Conservation (phyloP, 2,329 filamentous ascomycete species). For the Gyromitra esculenta region DNA sequence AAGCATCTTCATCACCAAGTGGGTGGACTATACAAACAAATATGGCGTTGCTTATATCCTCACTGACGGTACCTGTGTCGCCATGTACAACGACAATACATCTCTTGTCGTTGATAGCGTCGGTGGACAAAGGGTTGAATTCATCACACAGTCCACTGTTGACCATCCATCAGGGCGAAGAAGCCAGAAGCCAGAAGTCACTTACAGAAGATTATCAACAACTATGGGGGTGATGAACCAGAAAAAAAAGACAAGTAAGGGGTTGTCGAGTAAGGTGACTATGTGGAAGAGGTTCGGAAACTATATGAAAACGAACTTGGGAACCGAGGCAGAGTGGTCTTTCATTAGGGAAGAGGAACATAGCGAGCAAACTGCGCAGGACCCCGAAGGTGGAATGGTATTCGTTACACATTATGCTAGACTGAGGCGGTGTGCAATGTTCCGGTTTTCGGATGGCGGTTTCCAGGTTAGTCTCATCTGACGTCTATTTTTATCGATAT, state of each 20-base stretch:
- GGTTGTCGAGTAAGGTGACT: slow-evolving; percentile 54
- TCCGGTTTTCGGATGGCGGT: slow-evolving; percentile 76
- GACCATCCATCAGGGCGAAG: slow-evolving; percentile 33
- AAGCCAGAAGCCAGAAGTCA: slow-evolving; percentile 40
- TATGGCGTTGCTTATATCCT: slow-evolving; percentile 86
- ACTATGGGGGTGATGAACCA: slow-evolving; percentile 54
- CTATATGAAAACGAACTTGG: slow-evolving; percentile 68
- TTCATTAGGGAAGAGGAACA: slow-evolving; percentile 34
- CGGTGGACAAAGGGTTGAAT: slow-evolving; percentile 50
- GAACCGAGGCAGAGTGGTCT: slow-evolving; percentile 52
- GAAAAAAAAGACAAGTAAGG: slow-evolving; percentile 55
- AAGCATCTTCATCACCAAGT: slow-evolving; percentile 66
- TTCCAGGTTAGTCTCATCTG: slow-evolving; percentile 68
- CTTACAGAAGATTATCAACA: slow-evolving; percentile 49
- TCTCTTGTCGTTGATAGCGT: slow-evolving; percentile 53
- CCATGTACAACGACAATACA: slow-evolving; percentile 64
- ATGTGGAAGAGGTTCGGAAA: slow-evolving; percentile 79
- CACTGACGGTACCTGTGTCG: slow-evolving; percentile 82
- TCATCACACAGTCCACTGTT: slow-evolving; percentile 52
- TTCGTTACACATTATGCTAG: slow-evolving; percentile 57
- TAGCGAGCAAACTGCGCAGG: slow-evolving; percentile 48
- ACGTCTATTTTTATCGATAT: background rate
- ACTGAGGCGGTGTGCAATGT: slow-evolving; percentile 55
- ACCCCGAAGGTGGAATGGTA: slow-evolving; percentile 48
- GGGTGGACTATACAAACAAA: slow-evolving; percentile 90